These are phyloP conservation scores for Cercospora beticola DNA, from an alignment of 2,329 filamentous ascomycete species.

Conservation along the genomic window DNA sequence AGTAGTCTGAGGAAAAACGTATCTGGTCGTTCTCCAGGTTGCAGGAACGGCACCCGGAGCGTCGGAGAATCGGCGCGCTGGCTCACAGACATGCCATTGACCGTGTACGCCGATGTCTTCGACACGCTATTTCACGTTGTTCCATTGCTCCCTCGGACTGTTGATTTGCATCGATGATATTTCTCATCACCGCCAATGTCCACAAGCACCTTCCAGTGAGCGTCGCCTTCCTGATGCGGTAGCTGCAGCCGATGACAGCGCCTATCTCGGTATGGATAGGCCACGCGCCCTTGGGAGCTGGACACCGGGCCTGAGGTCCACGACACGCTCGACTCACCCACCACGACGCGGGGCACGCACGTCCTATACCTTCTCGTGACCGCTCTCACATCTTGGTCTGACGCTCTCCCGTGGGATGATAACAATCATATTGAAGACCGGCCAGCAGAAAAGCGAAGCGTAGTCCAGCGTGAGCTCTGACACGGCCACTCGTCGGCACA, in stretches of 20 bases:
- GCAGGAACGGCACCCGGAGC: neutral
- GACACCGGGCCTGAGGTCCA: neutral
- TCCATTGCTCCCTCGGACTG: neutral
- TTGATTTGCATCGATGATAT: neutral
- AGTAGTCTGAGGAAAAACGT: neutral
- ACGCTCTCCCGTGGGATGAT: neutral
- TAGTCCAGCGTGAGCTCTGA: neutral
- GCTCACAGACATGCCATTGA: neutral
- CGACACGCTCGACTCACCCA: neutral
- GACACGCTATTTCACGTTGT: neutral
- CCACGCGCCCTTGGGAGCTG: neutral
- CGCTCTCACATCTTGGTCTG: neutral
- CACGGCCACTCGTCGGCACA: conserved; percentile 11
- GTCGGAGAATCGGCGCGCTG: neutral
- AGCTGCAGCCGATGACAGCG: neutral
- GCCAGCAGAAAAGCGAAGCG: neutral
- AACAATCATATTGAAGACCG: neutral
- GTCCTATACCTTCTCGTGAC: neutral
- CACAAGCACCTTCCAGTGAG: neutral
- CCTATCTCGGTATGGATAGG: neutral
- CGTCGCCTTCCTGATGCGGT: neutral
- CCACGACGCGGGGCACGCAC: neutral
- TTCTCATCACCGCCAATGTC: neutral
- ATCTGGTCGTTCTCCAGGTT: neutral
- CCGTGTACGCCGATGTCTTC: neutral